These are phyloP conservation scores for Kandelia obovata DNA, from an alignment of 345 rosid species.

Conservation along the genomic window DNA sequence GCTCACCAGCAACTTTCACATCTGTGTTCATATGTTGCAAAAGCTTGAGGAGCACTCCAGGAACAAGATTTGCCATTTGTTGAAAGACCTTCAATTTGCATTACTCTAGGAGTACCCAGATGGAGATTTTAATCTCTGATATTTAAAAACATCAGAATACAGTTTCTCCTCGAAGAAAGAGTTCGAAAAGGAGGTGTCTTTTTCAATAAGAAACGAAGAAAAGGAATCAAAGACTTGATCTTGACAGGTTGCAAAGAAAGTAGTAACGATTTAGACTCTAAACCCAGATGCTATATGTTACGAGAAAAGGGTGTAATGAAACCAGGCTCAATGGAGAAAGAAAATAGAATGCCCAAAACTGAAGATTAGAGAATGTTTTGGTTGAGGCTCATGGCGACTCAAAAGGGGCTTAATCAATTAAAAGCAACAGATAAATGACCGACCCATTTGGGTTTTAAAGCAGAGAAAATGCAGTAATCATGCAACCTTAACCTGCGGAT, in stretches of 20 bases:
- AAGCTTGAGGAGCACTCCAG: conserved; percentile 93
- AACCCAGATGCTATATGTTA: conserved; percentile 4
- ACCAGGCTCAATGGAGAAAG: background rate
- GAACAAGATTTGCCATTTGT: conserved; percentile 88
- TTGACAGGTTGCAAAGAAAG: background rate
- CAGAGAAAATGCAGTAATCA: conserved; percentile 9
- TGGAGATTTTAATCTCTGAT: conserved; percentile 9
- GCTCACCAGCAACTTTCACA: conserved; percentile 95
- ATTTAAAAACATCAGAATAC: background rate
- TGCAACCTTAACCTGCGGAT: conserved; percentile 3
- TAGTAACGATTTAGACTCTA: conserved; percentile 13
- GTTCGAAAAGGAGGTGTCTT: conserved; percentile 14
- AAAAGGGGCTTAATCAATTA: conserved; percentile 8
- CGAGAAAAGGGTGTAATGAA: conserved; percentile 3
- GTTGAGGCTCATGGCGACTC: conserved; percentile 9
- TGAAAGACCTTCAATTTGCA: conserved; percentile 38
- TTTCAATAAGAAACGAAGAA: conserved; percentile 12
- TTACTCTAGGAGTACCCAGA: conserved; percentile 32
- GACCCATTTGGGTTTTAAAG: conserved; percentile 11
- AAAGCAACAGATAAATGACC: conserved; percentile 19
- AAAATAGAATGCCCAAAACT: conserved; percentile 5
- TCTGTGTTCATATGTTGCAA: conserved; percentile 94
- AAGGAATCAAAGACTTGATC: conserved; percentile 7
- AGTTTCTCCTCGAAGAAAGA: background rate
- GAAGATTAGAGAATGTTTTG: conserved; percentile 14